Conservation (phyloP, 208 protist species). For the Crithidia expoeki region DNA sequence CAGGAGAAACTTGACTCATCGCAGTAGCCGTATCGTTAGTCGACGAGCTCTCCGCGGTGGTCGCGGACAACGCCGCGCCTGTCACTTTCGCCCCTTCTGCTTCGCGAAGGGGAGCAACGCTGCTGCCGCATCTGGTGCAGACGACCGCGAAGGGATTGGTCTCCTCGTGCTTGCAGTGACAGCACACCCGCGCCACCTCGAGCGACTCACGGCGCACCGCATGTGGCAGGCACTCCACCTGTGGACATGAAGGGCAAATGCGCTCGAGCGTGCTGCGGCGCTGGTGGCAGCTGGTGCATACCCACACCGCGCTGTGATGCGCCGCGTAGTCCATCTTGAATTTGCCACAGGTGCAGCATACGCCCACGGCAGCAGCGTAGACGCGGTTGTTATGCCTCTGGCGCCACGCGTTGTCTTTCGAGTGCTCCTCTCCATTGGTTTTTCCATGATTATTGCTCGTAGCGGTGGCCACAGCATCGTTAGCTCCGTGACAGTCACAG, state of each 20-base stretch:
- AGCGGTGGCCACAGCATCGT: background rate
- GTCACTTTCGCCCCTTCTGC: background rate
- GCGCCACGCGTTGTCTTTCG: background rate
- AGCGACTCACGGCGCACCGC: conserved; percentile 31
- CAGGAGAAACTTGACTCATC: background rate
- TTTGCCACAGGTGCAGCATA: conserved; percentile 54
- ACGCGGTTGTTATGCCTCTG: background rate
- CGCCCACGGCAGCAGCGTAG: conserved; percentile 43
- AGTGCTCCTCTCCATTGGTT: background rate
- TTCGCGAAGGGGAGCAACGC: conserved; percentile 14
- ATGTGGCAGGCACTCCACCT: conserved; percentile 80
- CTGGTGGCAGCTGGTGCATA: conserved; percentile 67
- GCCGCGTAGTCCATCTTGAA: conserved; percentile 56
- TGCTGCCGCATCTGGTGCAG: conserved; percentile 28
- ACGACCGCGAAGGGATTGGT: conserved; percentile 48
- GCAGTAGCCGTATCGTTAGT: background rate
- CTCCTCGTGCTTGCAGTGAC: conserved; percentile 37
- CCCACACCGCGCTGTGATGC: conserved; percentile 55
- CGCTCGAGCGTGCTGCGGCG: conserved; percentile 80
- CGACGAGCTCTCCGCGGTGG: background rate
- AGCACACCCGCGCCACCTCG: conserved; percentile 31
- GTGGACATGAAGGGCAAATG: conserved; percentile 71
- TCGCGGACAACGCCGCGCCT: background rate
- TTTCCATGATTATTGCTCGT: background rate
- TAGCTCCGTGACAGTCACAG: conserved; percentile 7